Evolutionary conservation across 2,329 filamentous ascomycete genomes (phyloP).

Genomic region (Bretziella fagacearum): DNA sequence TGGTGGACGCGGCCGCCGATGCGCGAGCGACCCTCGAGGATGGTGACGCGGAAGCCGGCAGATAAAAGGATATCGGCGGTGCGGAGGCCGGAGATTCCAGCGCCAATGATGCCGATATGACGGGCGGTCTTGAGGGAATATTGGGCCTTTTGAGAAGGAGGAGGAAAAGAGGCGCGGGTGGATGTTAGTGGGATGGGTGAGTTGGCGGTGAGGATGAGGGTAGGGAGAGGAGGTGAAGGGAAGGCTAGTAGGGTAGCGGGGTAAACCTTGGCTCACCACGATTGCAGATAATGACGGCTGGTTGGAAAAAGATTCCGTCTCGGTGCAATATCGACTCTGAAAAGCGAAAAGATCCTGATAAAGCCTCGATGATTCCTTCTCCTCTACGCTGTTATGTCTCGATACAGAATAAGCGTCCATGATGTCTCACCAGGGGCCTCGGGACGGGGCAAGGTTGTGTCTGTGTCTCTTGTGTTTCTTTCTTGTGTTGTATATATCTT

Average conservation of each 20-base stretch:
- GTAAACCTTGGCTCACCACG: constrained; percentile 3
- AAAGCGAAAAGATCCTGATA: constrained; percentile 13
- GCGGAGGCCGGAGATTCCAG: constrained; percentile 52
- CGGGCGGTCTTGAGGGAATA: background rate
- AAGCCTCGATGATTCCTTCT: constrained; percentile 8
- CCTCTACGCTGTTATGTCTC: constrained; percentile 7
- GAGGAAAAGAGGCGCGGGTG: background rate
- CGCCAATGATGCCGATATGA: constrained; percentile 42
- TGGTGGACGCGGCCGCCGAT: constrained; percentile 49
- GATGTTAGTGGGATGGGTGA: background rate
- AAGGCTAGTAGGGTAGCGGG: too few relatives aligned
- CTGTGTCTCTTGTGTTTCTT: too few relatives aligned
- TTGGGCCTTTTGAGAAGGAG: background rate
- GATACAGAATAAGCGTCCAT: constrained; percentile 15
- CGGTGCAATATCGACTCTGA: constrained; percentile 5
- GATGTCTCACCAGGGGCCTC: too few relatives aligned
- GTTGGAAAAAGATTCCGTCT: constrained; percentile 2
- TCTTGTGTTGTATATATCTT: too few relatives aligned
- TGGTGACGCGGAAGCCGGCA: constrained; percentile 48
- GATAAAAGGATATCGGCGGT: constrained; percentile 51
- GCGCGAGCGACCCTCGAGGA: constrained; percentile 50
- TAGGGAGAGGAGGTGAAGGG: background rate
- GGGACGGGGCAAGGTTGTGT: too few relatives aligned
- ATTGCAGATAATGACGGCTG: constrained; percentile 5
- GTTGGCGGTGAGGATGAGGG: background rate